Percentiles rank a stretch among this genome's conserved stretches.
These are phyloP conservation scores for Rusavskia elegans DNA, from an alignment of 495 filamentous ascomycete species.

Conservation along the genomic window DNA sequence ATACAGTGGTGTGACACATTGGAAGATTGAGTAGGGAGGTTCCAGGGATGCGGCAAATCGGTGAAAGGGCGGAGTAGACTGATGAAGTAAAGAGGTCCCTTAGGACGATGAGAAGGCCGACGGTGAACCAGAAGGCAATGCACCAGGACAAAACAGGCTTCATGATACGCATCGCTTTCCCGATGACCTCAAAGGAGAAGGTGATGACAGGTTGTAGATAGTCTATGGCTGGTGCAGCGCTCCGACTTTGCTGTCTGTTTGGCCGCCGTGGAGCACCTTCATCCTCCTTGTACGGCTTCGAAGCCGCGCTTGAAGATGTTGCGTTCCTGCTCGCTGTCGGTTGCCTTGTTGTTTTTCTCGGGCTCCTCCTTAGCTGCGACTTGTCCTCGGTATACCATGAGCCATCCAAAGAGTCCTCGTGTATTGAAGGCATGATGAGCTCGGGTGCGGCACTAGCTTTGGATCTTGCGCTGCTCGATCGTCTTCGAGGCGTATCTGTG, in stretches of 20 bases:
- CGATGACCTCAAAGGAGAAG: conserved; percentile 34
- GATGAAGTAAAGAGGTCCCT: conserved; percentile 35
- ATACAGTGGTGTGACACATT: conserved; percentile 31
- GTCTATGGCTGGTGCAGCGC: background rate
- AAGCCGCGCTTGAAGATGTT: background rate
- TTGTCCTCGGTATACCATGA: conserved; percentile 15
- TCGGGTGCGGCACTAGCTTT: conserved; percentile 21
- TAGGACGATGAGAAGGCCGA: conserved; percentile 30
- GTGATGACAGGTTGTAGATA: conserved; percentile 16
- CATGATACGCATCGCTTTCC: conserved; percentile 29
- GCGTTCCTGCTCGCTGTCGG: background rate
- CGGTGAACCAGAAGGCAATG: conserved; percentile 33
- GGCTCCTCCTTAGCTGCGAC: conserved; percentile 2
- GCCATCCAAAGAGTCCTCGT: conserved; percentile 17
- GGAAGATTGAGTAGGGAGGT: conserved; percentile 38
- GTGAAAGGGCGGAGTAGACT: conserved; percentile 35
- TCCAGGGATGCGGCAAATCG: conserved; percentile 49
- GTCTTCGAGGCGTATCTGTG: conserved; percentile 7
- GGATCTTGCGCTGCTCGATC: conserved; percentile 12
- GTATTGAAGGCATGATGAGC: conserved; percentile 31
- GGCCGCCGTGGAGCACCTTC: background rate
- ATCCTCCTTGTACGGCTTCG: background rate
- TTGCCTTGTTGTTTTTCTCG: background rate
- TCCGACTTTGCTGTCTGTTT: background rate
- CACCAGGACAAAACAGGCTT: conserved; percentile 39